Percentiles rank a stretch among this genome's conserved stretches.
phyloP scores from a whole-genome alignment of 2,329 filamentous ascomycete genomes.

The Penicillium sp. region DNA sequence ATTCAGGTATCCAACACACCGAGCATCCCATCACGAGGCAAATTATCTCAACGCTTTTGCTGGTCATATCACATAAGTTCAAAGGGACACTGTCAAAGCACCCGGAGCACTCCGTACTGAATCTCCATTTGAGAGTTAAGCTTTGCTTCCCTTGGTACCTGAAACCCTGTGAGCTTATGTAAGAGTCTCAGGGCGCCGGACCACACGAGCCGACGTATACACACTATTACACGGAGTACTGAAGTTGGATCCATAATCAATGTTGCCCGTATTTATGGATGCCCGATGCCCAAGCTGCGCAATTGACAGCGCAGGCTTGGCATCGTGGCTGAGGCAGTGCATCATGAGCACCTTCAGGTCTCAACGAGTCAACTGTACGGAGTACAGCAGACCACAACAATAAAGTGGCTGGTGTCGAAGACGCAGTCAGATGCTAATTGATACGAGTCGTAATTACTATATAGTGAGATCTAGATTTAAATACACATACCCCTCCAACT shows the following conservation, averaged over 20 bases:
- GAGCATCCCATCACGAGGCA: too few relatives aligned
- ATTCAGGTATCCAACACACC: too few relatives aligned
- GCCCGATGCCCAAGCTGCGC: neutral
- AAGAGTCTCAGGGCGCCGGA: neutral
- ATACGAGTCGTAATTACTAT: neutral
- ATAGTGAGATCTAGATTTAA: neutral
- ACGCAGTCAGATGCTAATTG: neutral
- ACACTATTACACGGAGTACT: neutral
- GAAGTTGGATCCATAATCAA: neutral
- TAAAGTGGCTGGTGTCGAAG: neutral
- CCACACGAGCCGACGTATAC: neutral
- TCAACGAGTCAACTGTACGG: too few relatives aligned
- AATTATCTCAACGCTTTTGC: too few relatives aligned
- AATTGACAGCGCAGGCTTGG: conserved; percentile 1
- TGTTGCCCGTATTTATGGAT: neutral
- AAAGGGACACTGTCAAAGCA: too few relatives aligned
- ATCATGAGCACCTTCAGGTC: neutral
- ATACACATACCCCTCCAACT: neutral
- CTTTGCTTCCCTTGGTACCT: neutral
- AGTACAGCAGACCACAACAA: neutral
- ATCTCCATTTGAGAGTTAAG: neutral
- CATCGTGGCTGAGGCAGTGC: conserved; percentile 8
- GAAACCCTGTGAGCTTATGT: neutral
- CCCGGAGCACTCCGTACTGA: too few relatives aligned
- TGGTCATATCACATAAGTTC: too few relatives aligned